Evolutionary conservation across 2,329 filamentous ascomycete species (phyloP).

Genomic region (Verticillium nonalfalfae): DNA sequence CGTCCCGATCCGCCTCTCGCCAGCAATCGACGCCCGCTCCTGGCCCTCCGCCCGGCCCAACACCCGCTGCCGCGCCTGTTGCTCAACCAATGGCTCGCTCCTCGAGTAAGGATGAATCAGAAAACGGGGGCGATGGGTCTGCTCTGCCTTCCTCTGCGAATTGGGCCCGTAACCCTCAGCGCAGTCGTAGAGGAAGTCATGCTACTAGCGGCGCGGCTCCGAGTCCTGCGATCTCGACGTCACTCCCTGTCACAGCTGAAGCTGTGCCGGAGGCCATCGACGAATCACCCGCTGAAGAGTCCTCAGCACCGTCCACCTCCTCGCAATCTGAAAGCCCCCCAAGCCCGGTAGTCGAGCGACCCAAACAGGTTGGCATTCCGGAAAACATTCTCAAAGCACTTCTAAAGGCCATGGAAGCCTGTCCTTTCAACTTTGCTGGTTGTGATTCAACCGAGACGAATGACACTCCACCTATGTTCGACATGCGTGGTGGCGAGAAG

Average conservation of each 20-base stretch:
- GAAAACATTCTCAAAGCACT: constrained; percentile 24
- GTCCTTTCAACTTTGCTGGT: constrained; percentile 22
- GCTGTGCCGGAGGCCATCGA: constrained; percentile 37
- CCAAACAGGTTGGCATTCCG: constrained; percentile 7
- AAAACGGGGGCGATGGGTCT: constrained; percentile 69
- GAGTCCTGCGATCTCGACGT: constrained; percentile 68
- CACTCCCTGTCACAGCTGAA: constrained; percentile 48
- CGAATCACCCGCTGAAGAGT: constrained; percentile 20
- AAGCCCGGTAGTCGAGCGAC: neutral
- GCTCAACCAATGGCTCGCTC: constrained; percentile 67
- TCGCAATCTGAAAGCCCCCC: neutral
- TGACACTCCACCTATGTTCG: constrained; percentile 66
- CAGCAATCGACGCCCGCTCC: constrained; percentile 37
- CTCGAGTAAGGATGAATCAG: constrained; percentile 70
- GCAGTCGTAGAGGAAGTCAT: constrained; percentile 68
- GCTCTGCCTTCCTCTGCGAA: constrained; percentile 91
- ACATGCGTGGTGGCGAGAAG: constrained; percentile 74
- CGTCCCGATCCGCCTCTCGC: constrained; percentile 47
- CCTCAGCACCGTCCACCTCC: neutral
- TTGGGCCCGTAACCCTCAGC: constrained; percentile 72
- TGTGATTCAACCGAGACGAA: neutral
- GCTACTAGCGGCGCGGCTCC: constrained; percentile 75
- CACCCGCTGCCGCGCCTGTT: constrained; percentile 1
- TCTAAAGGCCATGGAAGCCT: constrained; percentile 28
- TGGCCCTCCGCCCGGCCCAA: constrained; percentile 17